Percentiles rank a stretch among this genome's conserved stretches.
These are phyloP conservation scores for Fraxinus angustifolia DNA, from an alignment of 305 asterid species.

Conservation along the genomic window DNA sequence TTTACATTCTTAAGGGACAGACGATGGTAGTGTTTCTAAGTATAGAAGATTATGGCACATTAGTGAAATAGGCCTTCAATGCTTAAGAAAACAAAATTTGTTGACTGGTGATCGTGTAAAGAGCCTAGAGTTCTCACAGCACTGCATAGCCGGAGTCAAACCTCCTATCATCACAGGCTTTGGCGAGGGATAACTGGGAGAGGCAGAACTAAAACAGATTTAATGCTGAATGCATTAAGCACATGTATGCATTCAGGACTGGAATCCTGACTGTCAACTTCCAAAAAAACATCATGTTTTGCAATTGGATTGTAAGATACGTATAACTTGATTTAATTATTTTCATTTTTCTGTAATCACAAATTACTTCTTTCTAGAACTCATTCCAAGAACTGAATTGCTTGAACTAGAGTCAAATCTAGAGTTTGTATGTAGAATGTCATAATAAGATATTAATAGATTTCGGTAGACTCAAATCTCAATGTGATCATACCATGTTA, in stretches of 20 bases:
- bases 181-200: not conserved
- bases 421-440: not conserved
- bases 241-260: not conserved
- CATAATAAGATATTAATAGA: not conserved
- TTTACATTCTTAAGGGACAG: not conserved
- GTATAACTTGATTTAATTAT: too few relatives aligned
- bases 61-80: not conserved
- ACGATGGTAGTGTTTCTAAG: not conserved
- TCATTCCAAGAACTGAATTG: constrained; percentile 30
- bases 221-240: not conserved
- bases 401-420: constrained; percentile 18
- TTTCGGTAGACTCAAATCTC: not conserved
- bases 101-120: not conserved
- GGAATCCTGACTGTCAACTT: not conserved
- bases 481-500: not conserved
- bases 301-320: not conserved
- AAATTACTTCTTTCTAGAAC: not conserved
- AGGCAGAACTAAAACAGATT: not conserved
- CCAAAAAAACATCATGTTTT: not conserved
- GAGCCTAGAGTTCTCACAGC: not conserved
- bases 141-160: not conserved
- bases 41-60: not conserved
- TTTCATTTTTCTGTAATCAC: not conserved
- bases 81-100: not conserved
- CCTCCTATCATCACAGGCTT: not conserved